phyloP scores from a whole-genome alignment of 108 stramenopile genomes.

The Nitzschia inconspicua region DNA sequence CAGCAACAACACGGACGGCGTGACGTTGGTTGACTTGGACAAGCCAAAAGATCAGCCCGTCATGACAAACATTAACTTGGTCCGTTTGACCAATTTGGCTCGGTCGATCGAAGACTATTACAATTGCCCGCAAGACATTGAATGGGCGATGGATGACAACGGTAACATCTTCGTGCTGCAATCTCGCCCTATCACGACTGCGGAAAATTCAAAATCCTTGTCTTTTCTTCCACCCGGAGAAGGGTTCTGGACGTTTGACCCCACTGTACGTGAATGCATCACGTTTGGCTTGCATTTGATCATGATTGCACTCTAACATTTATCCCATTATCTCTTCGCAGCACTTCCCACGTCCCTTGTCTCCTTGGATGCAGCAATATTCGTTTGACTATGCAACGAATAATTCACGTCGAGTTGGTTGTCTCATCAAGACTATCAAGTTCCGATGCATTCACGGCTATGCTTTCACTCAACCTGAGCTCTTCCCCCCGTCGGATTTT shows the following conservation, averaged over 20 bases:
- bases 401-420: slow-evolving; percentile 2
- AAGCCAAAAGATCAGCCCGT: neutral
- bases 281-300: too few species aligned
- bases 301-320: too few species aligned
- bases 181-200: slow-evolving; percentile 33
- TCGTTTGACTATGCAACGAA: neutral
- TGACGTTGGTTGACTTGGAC: neutral
- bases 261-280: too few species aligned
- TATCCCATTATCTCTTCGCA: too few species aligned
- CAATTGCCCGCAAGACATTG: slow-evolving; percentile 47
- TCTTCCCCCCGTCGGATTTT: slow-evolving; percentile 11
- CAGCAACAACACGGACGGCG: neutral
- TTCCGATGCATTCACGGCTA: slow-evolving; percentile 13
- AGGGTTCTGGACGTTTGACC: slow-evolving; percentile 29
- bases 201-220: neutral
- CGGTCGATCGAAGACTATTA: slow-evolving; percentile 44
- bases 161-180: slow-evolving; percentile 48
- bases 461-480: slow-evolving; percentile 13
- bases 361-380: neutral
- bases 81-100: slow-evolving; percentile 25
- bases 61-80: slow-evolving; percentile 33
- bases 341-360: slow-evolving; percentile 16
- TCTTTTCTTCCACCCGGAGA: slow-evolving; percentile 24
- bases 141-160: slow-evolving; percentile 46
- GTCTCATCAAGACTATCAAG: slow-evolving; percentile 13